Conservation (phyloP, 306 rosid species). For the Oemleria cerasiformis region DNA sequence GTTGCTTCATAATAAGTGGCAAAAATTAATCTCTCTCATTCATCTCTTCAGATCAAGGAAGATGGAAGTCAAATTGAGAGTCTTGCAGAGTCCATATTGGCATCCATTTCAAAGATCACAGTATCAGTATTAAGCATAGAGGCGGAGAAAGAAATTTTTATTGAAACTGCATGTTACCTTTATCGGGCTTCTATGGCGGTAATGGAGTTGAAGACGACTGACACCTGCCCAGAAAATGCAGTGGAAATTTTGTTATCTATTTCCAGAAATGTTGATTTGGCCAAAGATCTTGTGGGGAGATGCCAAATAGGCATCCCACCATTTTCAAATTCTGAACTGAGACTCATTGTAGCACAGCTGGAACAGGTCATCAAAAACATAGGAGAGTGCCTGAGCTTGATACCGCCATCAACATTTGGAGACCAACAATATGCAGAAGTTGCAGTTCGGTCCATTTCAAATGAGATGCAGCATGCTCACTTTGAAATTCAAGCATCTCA, state of each 20-base stretch:
- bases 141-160: conserved; percentile 24
- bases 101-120: conserved; percentile 37
- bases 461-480: conserved; percentile 36
- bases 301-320: conserved; percentile 22
- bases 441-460: conserved; percentile 33
- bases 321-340: conserved; percentile 15
- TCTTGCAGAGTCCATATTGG: conserved; percentile 30
- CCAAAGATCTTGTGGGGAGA: conserved; percentile 34
- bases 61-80: conserved; percentile 12
- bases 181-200: conserved; percentile 40
- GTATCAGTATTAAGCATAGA: conserved; percentile 20
- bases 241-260: conserved; percentile 34
- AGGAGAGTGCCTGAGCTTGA: conserved; percentile 37
- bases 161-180: conserved; percentile 41
- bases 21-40: background rate
- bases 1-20: background rate
- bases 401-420: conserved; percentile 33
- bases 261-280: conserved; percentile 27
- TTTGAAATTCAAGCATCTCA: conserved; percentile 9
- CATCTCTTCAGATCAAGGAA: conserved; percentile 27
- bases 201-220: conserved; percentile 30
- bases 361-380: conserved; percentile 31
- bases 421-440: conserved; percentile 35
- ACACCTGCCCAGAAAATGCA: conserved; percentile 26
- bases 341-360: conserved; percentile 21